Evolutionary conservation across 345 rosid genomes (phyloP), one percentile per base, ranked within the genome.

Genomic region (Gossypium stocksii): DNA sequence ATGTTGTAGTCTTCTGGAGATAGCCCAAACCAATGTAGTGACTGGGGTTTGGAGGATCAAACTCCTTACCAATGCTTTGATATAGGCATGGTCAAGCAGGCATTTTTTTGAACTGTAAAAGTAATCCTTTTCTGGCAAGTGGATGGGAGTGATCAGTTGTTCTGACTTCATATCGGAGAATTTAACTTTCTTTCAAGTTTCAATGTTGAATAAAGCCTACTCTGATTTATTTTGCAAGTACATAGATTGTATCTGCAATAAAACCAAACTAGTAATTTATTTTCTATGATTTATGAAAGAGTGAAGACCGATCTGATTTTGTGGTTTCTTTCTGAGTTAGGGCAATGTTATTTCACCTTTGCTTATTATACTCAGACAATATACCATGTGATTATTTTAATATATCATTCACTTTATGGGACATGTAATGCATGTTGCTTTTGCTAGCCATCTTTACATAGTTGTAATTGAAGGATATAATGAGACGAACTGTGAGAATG

Each of bases 1-100:
- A 43, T 43, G 43, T 72, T 72, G 57, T 23, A 10, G 23, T 41
- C 34, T 43, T 19, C 51, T 44, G 38, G 54, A 57, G 48, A 56
- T 72, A 44, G 57, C 66, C 54, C 54, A 59, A 72, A 15, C 75
- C 75, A 44, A 61, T 38, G 14, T 72, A 58, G 15, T 43, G 38
- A 72, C 2, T 59, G n/a, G 66, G 27, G 16, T 43, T 58, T 72
- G 38, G 64, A 71, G 44, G 66, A 46, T 59, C 60, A 59, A 72
- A 59, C 22, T 59, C 57, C 75, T 44, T 68, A 9, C 53, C 44
- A 68, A 23, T 27, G 72, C 45, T 68, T 68, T 68, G 43, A 27
- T 10, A 49, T 44, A 25, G 51, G 59, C 23, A 72, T 58, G 38
- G 57, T 8, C 49, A 43, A 58, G 34, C 23, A 43, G 64, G 75